Base-by-base conservation (phyloP, 2,329 filamentous ascomycete genomes). In the Bimuria novae-zelandiae region DNA sequence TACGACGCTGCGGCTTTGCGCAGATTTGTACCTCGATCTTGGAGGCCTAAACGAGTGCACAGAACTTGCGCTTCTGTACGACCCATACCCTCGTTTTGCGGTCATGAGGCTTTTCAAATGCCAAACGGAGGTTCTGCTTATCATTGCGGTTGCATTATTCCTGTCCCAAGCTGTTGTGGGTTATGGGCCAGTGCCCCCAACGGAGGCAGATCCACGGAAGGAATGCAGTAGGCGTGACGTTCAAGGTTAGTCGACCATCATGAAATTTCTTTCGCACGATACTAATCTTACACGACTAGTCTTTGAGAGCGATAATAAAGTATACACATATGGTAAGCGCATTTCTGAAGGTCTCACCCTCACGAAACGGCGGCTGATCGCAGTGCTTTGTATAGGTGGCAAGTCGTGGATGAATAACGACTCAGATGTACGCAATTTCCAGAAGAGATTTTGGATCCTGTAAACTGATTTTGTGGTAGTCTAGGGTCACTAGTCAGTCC, bases 261-360 rank as follows among this genome's bases (percentile, higher is more conserved):
- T 3, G 4, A 27, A 7, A 1, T 11, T 7, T 27, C 7, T 6
- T n/a, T 12, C 5, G 21, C 17, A n/a, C 3, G n/a, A 12, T 19
- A 25, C 21, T n/a, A 10, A 41, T 3, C 7, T 25, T 30, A 30
- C 7, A 10, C 1, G 10, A 27, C 16, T 17, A 54, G 42, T 54
- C 33, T 2, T 29, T 35, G 37, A 49, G 19, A 52, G 25, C 22
- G 49, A 50, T 21, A 51, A 54, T 23, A 57, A 54, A 39, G 39
- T 54, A 7, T 57, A 49, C 35, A 49, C 48, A 33, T 57, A 57
- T n/a, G n/a, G n/a, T n/a, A n/a, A n/a, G n/a, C n/a, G n/a, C n/a
- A n/a, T n/a, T n/a, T n/a, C n/a, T n/a, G n/a, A n/a, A n/a, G n/a
- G n/a, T n/a, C n/a, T n/a, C n/a, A n/a, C 30, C 51, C 46, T 51